Conservation (phyloP, 768 basidiomycete species). For the Collybia nuda region DNA sequence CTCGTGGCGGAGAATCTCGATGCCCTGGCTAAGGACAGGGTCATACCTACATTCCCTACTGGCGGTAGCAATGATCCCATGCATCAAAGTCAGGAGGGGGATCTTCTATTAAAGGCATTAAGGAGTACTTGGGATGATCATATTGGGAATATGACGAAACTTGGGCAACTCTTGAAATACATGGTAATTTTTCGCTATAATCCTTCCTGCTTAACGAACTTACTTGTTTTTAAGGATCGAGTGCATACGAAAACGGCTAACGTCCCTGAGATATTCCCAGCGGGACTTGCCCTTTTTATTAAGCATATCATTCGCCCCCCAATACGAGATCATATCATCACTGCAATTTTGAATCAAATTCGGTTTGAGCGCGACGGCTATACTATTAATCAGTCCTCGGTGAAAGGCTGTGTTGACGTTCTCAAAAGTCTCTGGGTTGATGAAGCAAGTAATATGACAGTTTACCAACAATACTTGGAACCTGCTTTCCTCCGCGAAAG, state of each 20-base stretch:
- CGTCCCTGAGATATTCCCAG: constrained; percentile 79
- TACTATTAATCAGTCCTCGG: constrained; percentile 85
- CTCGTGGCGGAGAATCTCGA: constrained; percentile 86
- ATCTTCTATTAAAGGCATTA: constrained; percentile 80
- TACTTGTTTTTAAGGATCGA: constrained; percentile 66
- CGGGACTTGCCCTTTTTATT: constrained; percentile 82
- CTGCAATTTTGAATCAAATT: constrained; percentile 84
- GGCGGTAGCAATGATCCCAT: constrained; percentile 64
- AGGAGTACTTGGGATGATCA: constrained; percentile 94
- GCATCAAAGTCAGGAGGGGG: constrained; percentile 81
- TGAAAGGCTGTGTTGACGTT: constrained; percentile 87
- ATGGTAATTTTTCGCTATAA: constrained; percentile 58
- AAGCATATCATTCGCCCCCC: constrained; percentile 76
- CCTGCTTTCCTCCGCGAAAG: constrained; percentile 79
- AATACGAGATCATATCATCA: constrained; percentile 80
- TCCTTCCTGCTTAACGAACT: constrained; percentile 4
- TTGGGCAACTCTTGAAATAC: constrained; percentile 90
- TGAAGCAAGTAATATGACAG: constrained; percentile 42
- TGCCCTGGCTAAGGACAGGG: constrained; percentile 67
- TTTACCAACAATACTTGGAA: constrained; percentile 86
- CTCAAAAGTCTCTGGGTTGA: constrained; percentile 66
- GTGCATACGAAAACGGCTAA: constrained; percentile 75
- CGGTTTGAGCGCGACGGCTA: constrained; percentile 91
- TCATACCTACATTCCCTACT: constrained; percentile 83
- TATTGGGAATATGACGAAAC: constrained; percentile 79